Percentiles rank a stretch among this genome's conserved stretches.
phyloP scores from a whole-genome alignment of 2,329 filamentous ascomycete genomes.

The Nothomitra cinnamomea region DNA sequence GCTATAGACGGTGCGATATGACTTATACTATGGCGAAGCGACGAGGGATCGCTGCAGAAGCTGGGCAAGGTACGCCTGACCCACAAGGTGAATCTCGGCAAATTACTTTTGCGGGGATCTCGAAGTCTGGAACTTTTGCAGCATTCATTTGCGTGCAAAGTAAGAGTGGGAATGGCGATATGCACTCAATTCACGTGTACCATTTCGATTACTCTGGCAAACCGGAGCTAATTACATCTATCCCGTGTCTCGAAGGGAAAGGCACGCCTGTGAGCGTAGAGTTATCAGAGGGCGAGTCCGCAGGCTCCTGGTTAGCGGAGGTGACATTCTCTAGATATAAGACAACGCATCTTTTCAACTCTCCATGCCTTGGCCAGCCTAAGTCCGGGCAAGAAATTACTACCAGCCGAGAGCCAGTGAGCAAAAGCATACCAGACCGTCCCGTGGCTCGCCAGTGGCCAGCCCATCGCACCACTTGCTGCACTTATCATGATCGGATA shows the following conservation, averaged over 20 bases:
- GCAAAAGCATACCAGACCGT: background rate
- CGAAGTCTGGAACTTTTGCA: background rate
- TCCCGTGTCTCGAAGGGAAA: background rate
- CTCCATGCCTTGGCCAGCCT: background rate
- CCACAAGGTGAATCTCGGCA: background rate
- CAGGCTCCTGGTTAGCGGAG: background rate
- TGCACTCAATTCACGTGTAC: background rate
- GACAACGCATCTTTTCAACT: background rate
- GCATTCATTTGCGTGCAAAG: background rate
- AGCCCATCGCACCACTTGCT: background rate
- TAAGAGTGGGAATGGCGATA: background rate
- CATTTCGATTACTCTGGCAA: background rate
- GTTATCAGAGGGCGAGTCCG: background rate
- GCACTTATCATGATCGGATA: background rate
- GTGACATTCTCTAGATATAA: background rate
- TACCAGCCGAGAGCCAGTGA: background rate
- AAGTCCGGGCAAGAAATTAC: background rate
- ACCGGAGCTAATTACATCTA: background rate
- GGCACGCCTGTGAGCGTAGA: background rate
- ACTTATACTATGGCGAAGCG: background rate
- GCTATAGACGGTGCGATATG: slow-evolving; percentile 1
- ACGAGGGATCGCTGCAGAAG: background rate
- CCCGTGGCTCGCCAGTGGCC: background rate
- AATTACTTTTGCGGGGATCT: background rate
- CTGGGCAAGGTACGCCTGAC: background rate